These are phyloP conservation scores for Phytophthora sp. DNA, from an alignment of 352 stramenopile genomes.

Conservation along the genomic window DNA sequence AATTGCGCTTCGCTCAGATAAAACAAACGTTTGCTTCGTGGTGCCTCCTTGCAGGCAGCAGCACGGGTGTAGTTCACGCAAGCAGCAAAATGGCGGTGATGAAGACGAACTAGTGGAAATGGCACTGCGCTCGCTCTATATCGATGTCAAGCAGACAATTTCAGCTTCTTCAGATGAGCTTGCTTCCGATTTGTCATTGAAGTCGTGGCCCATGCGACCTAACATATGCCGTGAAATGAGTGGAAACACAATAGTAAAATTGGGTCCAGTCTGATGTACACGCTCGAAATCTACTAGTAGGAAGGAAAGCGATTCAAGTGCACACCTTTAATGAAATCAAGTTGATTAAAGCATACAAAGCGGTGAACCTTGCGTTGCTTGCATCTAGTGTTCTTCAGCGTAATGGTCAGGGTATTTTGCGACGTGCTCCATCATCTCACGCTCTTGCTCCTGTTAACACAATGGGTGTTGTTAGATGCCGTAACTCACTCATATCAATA, in stretches of 20 bases:
- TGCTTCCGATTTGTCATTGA: not conserved
- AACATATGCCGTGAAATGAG: conserved; percentile 30
- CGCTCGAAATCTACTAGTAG: not conserved
- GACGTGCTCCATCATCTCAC: conserved; percentile 90
- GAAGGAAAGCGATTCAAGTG: not conserved
- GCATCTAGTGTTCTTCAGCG: conserved; percentile 37
- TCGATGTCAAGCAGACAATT: conserved; percentile 47
- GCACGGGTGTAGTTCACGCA: not conserved
- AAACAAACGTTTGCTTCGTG: conserved; percentile 39
- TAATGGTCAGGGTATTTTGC: conserved; percentile 95
- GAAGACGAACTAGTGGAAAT: conserved; percentile 42
- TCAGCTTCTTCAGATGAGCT: conserved; percentile 6
- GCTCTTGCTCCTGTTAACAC: conserved; percentile 89
- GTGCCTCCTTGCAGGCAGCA: too few relatives aligned
- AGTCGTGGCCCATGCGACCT: conserved; percentile 23
- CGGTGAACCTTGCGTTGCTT: not conserved
- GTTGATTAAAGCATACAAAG: conserved; percentile 9
- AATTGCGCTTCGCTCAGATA: conserved; percentile 18
- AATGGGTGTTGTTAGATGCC: too few relatives aligned
- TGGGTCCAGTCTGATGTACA: conserved; percentile 12
- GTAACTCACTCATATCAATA: too few relatives aligned
- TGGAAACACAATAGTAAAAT: conserved; percentile 30
- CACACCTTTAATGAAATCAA: conserved; percentile 4
- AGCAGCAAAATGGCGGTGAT: not conserved
- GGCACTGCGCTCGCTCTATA: conserved; percentile 51